Evolutionary conservation across 805 yeast genomes (phyloP).

Genomic region (Saturnispora quitensis): DNA sequence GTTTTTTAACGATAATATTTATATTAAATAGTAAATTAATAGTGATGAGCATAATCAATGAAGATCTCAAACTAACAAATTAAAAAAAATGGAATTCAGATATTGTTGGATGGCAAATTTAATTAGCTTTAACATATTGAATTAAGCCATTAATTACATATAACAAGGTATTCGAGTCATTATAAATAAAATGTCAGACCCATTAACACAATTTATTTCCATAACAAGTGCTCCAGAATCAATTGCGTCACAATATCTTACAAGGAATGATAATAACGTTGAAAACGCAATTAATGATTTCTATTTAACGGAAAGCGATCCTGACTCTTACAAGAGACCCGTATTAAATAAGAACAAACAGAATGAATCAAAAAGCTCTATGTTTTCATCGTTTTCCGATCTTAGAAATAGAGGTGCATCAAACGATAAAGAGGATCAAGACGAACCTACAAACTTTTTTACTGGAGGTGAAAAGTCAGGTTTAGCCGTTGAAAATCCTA

Average conservation of each 20-base stretch:
- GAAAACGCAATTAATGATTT: slow-evolving; percentile 23
- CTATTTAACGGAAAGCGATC: slow-evolving; percentile 12
- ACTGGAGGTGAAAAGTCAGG: slow-evolving; percentile 71
- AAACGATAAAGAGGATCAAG: slow-evolving; percentile 24
- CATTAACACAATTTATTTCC: slow-evolving; percentile 10
- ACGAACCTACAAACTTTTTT: slow-evolving; percentile 32
- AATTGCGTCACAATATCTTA: slow-evolving; percentile 31
- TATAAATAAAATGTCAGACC: slow-evolving; percentile 8
- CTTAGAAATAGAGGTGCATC: slow-evolving; percentile 24
- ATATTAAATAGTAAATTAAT: background rate
- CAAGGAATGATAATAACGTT: slow-evolving; percentile 22
- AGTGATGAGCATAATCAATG: background rate
- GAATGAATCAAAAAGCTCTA: slow-evolving; percentile 10
- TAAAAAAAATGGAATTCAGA: background rate
- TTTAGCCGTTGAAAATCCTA: slow-evolving; percentile 70
- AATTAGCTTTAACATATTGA: background rate
- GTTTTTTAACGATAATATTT: background rate
- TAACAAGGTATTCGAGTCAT: background rate
- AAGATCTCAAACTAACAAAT: background rate
- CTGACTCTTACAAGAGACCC: slow-evolving; percentile 5
- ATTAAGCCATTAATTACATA: background rate
- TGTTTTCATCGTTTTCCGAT: slow-evolving; percentile 28
- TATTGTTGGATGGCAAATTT: background rate
- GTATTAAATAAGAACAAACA: background rate
- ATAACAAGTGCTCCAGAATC: slow-evolving; percentile 23